Evolutionary conservation across 2,329 filamentous ascomycete species (phyloP), one percentile per base, ranked within the genome.

Genomic region (Paecilomyces dactylethromorphus): DNA sequence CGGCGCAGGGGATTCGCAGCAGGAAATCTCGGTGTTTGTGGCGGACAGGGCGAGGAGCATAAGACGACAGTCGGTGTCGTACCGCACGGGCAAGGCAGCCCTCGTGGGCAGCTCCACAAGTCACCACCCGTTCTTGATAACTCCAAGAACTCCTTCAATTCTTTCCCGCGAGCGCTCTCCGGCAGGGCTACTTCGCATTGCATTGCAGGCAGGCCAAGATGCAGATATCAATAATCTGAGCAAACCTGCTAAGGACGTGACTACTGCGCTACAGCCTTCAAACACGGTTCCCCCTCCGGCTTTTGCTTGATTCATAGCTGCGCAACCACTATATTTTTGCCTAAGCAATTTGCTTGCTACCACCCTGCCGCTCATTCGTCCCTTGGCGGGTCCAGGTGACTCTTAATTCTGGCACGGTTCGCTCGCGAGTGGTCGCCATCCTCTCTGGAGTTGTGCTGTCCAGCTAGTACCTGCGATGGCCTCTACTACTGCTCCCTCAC

Each of bases 181-280:
- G 72, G 71, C 64, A 76, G 74, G 67, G 71, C 71, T 70, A 61
- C 71, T 73, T 67, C 70, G 69, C 70, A 71, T 73, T 68, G 66
- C 68, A 73, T 71, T 66, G 66, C 64, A 70, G 64, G 66, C 68
- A 68, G 69, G 73, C 66, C 74, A 77, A 76, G 68, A 77, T 77
- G 74, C 74, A 75, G 69, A 72, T 69, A 73, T 71, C 72, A 72
- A 75, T 45, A 68, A 70, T 66, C 68, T 58, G 66, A 68, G 66
- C 65, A 69, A 68, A 69, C 70, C 69, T 71, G 68, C 69, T 75
- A 70, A 72, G 69, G 70, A 73, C 70, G 70, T 71, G 69, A 70
- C 71, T 73, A 67, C 69, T 69, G 62, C 64, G 68, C 69, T 60
- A 64, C 58, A 59, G 26, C 21, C 32, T 15, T 45, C 54, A 65